phyloP scores from a whole-genome alignment of 441 rosid species.

The Euphorbia corollata region DNA sequence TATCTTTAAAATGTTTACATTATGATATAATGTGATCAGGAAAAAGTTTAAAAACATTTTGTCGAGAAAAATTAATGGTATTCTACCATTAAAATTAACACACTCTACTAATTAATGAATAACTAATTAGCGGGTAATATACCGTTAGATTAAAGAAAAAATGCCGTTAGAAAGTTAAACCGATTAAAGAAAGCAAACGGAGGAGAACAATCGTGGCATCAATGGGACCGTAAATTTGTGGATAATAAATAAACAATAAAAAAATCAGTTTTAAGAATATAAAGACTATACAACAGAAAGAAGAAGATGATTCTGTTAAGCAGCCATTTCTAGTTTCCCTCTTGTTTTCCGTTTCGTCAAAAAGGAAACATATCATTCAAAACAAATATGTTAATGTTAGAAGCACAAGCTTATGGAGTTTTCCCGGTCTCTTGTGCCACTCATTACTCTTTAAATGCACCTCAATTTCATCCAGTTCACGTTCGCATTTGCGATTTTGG shows the following conservation, averaged over 20 bases:
- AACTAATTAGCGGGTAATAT: too few species aligned
- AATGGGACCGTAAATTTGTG: background rate
- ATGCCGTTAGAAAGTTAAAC: too few species aligned
- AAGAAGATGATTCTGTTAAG: background rate
- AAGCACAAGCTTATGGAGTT: background rate
- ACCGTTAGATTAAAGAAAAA: too few species aligned
- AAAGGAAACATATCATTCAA: background rate
- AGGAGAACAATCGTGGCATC: background rate
- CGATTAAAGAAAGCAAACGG: too few species aligned
- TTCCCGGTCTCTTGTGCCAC: background rate
- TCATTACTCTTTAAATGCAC: background rate
- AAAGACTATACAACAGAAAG: background rate
- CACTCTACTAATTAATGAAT: too few species aligned
- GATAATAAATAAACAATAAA: background rate
- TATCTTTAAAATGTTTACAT: too few species aligned
- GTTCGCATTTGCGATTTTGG: background rate
- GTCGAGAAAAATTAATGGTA: too few species aligned
- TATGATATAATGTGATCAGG: too few species aligned
- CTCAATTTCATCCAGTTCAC: background rate
- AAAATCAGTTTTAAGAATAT: background rate
- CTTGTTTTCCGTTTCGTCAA: background rate
- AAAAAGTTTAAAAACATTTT: too few species aligned
- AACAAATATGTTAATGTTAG: background rate
- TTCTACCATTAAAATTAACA: too few species aligned
- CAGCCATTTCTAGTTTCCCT: background rate